Evolutionary conservation across 345 rosid genomes (phyloP).

Genomic region (Rhizophora mangle): DNA sequence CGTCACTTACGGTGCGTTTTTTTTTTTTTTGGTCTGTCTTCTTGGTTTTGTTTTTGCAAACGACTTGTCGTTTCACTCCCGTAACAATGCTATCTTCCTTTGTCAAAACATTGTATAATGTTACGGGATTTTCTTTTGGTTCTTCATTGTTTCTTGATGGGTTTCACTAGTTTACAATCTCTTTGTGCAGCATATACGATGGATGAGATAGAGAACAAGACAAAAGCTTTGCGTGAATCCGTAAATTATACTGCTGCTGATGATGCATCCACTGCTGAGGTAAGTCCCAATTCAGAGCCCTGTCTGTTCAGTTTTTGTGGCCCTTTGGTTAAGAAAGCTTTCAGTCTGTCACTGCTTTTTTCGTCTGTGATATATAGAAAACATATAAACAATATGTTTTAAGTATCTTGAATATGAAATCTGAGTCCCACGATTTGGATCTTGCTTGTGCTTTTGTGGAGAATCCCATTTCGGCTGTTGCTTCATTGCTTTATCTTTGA

Average conservation of each 20-base stretch:
- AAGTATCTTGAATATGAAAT: not conserved
- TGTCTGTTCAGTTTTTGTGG: not conserved
- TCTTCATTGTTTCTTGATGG: not conserved
- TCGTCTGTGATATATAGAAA: not conserved
- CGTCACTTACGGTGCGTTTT: slow-evolving; percentile 56
- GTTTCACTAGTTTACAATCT: not conserved
- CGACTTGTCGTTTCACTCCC: not conserved
- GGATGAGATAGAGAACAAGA: slow-evolving; percentile 68
- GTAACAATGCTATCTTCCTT: not conserved
- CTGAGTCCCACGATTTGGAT: not conserved
- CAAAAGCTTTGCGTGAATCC: slow-evolving; percentile 60
- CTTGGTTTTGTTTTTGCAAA: not conserved
- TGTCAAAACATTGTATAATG: not conserved
- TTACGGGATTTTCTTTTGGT: not conserved
- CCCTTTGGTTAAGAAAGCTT: not conserved
- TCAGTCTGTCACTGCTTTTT: not conserved
- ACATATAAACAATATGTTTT: not conserved
- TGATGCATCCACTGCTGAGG: slow-evolving; percentile 52
- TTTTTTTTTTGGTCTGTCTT: not conserved
- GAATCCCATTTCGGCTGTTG: not conserved
- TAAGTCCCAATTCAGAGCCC: slow-evolving; percentile 25
- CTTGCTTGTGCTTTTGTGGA: not conserved
- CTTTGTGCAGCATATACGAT: slow-evolving; percentile 56
- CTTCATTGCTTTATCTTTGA: not conserved
- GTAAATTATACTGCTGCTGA: slow-evolving; percentile 30